Evolutionary conservation across 352 stramenopile species (phyloP), one percentile per base, ranked within the genome.

Genomic region (Phytophthora sansomeana): DNA sequence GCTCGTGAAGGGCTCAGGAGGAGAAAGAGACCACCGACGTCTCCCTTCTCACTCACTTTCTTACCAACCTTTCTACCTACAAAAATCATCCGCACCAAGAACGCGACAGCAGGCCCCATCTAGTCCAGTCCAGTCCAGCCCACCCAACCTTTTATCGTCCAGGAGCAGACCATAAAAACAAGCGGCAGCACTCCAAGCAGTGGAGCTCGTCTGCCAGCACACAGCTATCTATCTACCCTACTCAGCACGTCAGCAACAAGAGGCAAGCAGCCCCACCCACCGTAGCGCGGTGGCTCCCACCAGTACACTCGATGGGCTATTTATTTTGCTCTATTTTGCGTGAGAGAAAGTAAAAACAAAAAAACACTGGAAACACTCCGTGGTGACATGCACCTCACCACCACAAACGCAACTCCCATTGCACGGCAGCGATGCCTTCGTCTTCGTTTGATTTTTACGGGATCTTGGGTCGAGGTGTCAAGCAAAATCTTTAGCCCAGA

Each of bases 281-380:
- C 59, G 47, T 30, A 21, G 21, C 53, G 64, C 38, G 17, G 47
- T 61, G 41, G 5, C 21, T 44, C 4, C 46, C 52, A 48, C 44
- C 48, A 52, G 50, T 59, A 44, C 44, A 69, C 19, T 58, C 24
- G 51, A 63, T 70, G 58, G 44, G 48, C 33, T 74, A 77, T 74
- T 74, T 67, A 74, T 71, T 74, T 69, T 60, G 47, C 52, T 58
- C 42, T 62, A 55, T 70, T 65, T 72, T 76, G 57, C 57, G 72
- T 72, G 56, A 72, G 39, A 68, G 38, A 67, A 70, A 62, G 35
- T 42, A 70, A 71, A 70, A 61, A 58, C 30, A 51, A 62, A 71
- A 24, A 24, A 75, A 69, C 63, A 63, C 51, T 50, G 42, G 57
- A 64, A 63, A 63, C 49, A 63, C 44, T 46, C 44, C 26, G 33